Conservation (phyloP, 768 basidiomycete species). For the Suillus ampliporus region DNA sequence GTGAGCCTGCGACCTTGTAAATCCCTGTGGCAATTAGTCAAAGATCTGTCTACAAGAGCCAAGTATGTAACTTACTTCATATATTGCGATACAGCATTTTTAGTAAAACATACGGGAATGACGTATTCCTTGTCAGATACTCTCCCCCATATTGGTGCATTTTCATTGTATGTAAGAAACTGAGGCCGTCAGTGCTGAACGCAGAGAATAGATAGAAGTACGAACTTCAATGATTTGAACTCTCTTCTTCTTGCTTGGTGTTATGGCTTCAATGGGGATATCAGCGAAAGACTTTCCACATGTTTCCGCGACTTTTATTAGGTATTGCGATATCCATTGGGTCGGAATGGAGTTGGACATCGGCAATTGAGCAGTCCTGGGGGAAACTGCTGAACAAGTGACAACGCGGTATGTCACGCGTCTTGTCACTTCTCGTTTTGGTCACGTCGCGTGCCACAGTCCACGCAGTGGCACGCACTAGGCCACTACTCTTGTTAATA, state of each 20-base stretch:
- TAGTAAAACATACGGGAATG: conserved; percentile 61
- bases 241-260: conserved; percentile 47
- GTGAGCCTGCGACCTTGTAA: conserved; percentile 43
- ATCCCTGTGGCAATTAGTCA: conserved; percentile 23
- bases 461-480: too few relatives aligned
- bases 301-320: conserved; percentile 54
- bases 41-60: neutral
- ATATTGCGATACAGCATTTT: conserved; percentile 53
- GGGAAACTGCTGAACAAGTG: conserved; percentile 2
- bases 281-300: conserved; percentile 51
- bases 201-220: conserved; percentile 1
- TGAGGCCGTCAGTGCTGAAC: conserved; percentile 30
- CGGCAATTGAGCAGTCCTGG: neutral
- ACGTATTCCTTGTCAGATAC: conserved; percentile 61
- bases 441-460: neutral
- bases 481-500: neutral
- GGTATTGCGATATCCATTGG: conserved; percentile 65
- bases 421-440: conserved; percentile 1
- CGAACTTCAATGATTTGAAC: conserved; percentile 65
- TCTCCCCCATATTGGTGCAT: conserved; percentile 64
- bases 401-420: conserved; percentile 16
- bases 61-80: conserved; percentile 38
- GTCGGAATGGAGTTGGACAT: conserved; percentile 46
- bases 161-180: conserved; percentile 59
- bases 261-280: conserved; percentile 8